Conservation (phyloP, 768 basidiomycete genomes). For the Mycena maculata region DNA sequence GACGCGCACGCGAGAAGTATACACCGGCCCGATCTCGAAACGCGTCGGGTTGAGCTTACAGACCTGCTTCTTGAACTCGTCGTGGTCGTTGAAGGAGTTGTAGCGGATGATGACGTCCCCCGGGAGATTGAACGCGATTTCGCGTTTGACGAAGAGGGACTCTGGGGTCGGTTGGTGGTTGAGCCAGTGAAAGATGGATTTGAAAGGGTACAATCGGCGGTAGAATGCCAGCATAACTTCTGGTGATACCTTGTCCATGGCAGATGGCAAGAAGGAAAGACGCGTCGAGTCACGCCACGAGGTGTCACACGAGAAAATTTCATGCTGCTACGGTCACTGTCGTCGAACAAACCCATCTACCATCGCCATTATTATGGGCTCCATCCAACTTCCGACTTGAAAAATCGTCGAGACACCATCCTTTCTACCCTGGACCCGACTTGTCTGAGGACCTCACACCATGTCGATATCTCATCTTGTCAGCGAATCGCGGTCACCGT, state of each 20-base stretch:
- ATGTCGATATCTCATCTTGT: constrained; percentile 3
- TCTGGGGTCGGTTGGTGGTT: constrained; percentile 89
- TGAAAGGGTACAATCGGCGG: constrained; percentile 92
- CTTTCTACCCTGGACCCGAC: constrained; percentile 9
- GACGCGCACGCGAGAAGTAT: constrained; percentile 81
- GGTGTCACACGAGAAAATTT: background rate
- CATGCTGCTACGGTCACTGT: too few species aligned
- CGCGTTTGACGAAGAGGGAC: constrained; percentile 90
- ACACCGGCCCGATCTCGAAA: constrained; percentile 97
- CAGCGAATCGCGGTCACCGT: background rate
- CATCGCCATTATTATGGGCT: too few species aligned
- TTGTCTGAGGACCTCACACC: constrained; percentile 2
- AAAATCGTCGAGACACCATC: too few species aligned
- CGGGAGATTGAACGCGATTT: constrained; percentile 93
- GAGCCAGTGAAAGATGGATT: constrained; percentile 93
- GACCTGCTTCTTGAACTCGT: constrained; percentile 93
- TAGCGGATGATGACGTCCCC: constrained; percentile 96
- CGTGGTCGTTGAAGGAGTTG: constrained; percentile 85
- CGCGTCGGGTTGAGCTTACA: constrained; percentile 87
- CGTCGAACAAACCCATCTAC: too few species aligned
- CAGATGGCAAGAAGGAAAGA: background rate
- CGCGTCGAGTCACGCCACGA: background rate
- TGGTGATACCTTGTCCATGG: constrained; percentile 19
- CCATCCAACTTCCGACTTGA: too few species aligned
- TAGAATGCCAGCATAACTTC: constrained; percentile 77